Evolutionary conservation across 352 stramenopile genomes (phyloP).

Genomic region (Phytophthora aleatoria): DNA sequence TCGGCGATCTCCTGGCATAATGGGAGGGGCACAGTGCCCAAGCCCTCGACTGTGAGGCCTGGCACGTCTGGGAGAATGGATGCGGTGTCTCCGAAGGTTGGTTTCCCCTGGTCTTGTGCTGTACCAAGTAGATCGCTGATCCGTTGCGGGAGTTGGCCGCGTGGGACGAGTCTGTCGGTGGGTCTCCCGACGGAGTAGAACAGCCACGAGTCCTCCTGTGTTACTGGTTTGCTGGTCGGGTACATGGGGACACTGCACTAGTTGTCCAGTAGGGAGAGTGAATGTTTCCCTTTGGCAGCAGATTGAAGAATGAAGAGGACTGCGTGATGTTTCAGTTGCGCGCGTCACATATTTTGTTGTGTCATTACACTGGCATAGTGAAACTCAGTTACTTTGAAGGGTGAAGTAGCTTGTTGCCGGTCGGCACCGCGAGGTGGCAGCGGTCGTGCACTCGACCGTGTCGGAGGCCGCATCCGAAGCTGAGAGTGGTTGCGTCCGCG

Average conservation of each 20-base stretch:
- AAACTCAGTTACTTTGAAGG: neutral
- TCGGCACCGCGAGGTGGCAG: too few relatives aligned
- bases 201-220: neutral
- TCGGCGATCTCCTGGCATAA: constrained; percentile 5
- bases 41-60: constrained; percentile 1
- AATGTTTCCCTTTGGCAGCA: constrained; percentile 1
- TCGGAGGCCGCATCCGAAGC: too few relatives aligned
- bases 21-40: constrained; percentile 7
- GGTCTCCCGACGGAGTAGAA: neutral
- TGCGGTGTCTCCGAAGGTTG: constrained; percentile 4
- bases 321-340: neutral
- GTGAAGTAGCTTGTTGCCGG: too few relatives aligned
- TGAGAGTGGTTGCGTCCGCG: too few relatives aligned
- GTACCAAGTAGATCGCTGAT: neutral
- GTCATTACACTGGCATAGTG: constrained; percentile 1
- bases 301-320: constrained; percentile 7
- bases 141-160: neutral
- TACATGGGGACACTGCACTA: neutral
- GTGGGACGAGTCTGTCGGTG: neutral
- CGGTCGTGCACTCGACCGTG: too few relatives aligned
- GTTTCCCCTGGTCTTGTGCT: neutral
- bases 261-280: neutral
- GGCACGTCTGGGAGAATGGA: constrained; percentile 6
- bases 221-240: neutral
- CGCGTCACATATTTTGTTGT: constrained; percentile 4